phyloP scores from a whole-genome alignment of 2,329 filamentous ascomycete species.

The Curvularia spicifera region DNA sequence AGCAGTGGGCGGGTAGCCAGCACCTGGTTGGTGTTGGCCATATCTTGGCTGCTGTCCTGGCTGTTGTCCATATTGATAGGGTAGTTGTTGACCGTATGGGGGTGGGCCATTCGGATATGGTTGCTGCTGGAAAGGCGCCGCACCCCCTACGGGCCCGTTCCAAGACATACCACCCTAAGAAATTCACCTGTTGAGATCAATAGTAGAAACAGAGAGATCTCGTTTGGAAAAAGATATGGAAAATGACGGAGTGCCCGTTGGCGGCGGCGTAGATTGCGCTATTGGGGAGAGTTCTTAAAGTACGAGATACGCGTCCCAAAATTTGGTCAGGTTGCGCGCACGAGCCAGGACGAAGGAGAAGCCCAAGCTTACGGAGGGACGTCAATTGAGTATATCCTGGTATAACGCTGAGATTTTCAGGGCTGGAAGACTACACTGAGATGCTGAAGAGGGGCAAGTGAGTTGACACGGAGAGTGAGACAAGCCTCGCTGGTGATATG shows the following conservation, averaged over 20 bases:
- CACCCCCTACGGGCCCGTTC: slow-evolving; percentile 43
- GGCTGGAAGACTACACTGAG: slow-evolving; percentile 3
- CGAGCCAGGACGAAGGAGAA: slow-evolving; percentile 32
- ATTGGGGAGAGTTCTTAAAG: slow-evolving; percentile 23
- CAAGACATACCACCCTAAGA: slow-evolving; percentile 43
- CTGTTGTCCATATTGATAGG: slow-evolving; percentile 44
- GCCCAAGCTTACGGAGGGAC: slow-evolving; percentile 21
- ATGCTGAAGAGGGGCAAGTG: slow-evolving; percentile 13
- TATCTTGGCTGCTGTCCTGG: slow-evolving; percentile 38
- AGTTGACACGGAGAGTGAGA: slow-evolving; percentile 19
- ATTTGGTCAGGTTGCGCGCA: slow-evolving; percentile 36
- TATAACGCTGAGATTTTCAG: slow-evolving; percentile 3
- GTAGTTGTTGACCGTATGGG: slow-evolving; percentile 36
- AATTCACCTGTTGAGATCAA: slow-evolving; percentile 10
- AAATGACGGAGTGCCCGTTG: slow-evolving; percentile 11
- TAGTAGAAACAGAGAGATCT: not conserved
- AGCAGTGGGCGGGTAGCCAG: slow-evolving; percentile 30
- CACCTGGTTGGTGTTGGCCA: slow-evolving; percentile 39
- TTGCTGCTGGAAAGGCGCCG: slow-evolving; percentile 44
- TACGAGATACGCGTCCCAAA: slow-evolving; percentile 31
- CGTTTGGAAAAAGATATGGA: not conserved
- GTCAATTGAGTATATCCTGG: slow-evolving; percentile 7
- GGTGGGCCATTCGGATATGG: slow-evolving; percentile 38
- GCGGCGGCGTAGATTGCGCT: slow-evolving; percentile 12
- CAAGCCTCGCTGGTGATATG: slow-evolving; percentile 30